Evolutionary conservation across 768 basidiomycete species (phyloP), one percentile per base, ranked within the genome.

Genomic region (Mrakia frigida): DNA sequence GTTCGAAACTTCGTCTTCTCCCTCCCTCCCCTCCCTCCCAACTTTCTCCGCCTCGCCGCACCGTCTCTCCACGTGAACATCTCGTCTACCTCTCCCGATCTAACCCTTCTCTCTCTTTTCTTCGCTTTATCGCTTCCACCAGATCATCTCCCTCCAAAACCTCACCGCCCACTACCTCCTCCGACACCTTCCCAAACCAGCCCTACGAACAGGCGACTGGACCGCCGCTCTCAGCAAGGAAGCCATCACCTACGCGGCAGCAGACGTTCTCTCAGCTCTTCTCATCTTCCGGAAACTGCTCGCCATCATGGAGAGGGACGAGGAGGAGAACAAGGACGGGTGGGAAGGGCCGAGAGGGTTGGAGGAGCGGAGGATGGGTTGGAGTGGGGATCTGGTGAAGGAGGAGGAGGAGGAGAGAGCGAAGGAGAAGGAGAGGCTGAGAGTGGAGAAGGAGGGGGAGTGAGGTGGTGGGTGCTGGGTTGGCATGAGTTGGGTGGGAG

Each of bases 151-250:
- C 56, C 60, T 74, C 52, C 25, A 35, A 13, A 74, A 60, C 23
- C 39, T 63, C 33, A 74, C 73, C 1, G 23, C 33, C 1, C 41
- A 74, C 37, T 74, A 74, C 73, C 46, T 74, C 63, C 6, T 14
- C 14, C 73, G 73, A 2, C 65, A 74, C 43, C 73, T 74, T 21
- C 73, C 73, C 60, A 74, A 74, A 65, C 61, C 61, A 7, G 39
- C 73, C 6, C 61, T 74, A 25, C 73, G 73, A 52, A 74, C 73
- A 7, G 61, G 61, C 6, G 65, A 74, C 63, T 74, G 73, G 73
- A 65, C 61, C 35, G 65, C 61, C 31, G 41, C 31, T 23, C 63
- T 74, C n/a, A 33, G 43, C 50, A n/a, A 21, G 16, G 73, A 74
- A 25, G 73, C 73, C 28, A 41, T 74, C 61, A 39, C 37, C 18